These are phyloP conservation scores for Trichosporon coremiiforme DNA, from an alignment of 1,284 basidiomycete species.

Conservation along the genomic window DNA sequence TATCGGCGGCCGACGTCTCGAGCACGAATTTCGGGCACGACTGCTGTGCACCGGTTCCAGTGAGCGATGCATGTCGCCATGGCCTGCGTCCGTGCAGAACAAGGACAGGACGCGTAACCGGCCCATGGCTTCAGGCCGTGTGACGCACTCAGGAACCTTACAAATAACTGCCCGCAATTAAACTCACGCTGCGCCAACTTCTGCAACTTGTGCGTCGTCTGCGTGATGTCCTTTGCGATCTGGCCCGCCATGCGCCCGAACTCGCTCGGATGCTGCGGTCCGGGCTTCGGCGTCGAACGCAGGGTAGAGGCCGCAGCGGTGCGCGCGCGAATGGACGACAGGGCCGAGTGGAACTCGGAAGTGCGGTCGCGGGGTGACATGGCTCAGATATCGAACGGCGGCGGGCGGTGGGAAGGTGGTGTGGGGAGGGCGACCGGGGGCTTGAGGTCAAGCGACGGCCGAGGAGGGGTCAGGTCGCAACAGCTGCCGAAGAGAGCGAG, in stretches of 20 bases:
- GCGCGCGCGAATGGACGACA: conserved; percentile 53
- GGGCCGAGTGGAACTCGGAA: conserved; percentile 55
- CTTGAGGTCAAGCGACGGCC: background rate
- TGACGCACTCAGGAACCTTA: background rate
- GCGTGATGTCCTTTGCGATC: conserved; percentile 93
- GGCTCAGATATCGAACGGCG: conserved; percentile 1
- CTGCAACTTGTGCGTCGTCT: conserved; percentile 84
- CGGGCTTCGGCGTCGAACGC: conserved; percentile 31
- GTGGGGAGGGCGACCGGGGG: background rate
- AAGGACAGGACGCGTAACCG: background rate
- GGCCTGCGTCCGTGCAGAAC: background rate
- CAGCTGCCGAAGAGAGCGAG: background rate
- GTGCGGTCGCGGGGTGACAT: conserved; percentile 55
- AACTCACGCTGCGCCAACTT: conserved; percentile 92
- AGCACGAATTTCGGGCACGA: background rate
- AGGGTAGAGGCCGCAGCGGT: conserved; percentile 32
- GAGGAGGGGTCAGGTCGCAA: background rate
- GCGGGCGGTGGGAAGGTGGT: conserved; percentile 10
- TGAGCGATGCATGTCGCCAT: background rate
- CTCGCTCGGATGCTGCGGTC: conserved; percentile 62
- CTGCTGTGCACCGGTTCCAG: background rate
- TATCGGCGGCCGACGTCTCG: too few relatives aligned
- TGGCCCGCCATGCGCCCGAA: conserved; percentile 86
- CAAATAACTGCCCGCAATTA: background rate
- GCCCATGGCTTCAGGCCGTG: background rate